Conservation (phyloP, 2,329 filamentous ascomycete species). For the Clonostachys solani region DNA sequence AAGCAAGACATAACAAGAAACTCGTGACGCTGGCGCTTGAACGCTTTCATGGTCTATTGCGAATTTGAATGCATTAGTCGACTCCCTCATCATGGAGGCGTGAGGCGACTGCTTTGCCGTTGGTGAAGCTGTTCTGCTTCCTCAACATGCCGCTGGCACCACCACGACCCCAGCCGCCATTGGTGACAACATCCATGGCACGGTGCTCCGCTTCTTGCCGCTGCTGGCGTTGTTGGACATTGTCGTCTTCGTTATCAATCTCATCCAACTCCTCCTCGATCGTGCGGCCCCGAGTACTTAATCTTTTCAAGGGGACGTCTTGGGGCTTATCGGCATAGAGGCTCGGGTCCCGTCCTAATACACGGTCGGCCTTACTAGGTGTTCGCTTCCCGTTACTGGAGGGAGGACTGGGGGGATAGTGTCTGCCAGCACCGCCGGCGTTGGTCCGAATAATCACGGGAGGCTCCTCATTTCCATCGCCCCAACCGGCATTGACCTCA, state of each 20-base stretch:
- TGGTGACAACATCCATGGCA: slow-evolving; percentile 36
- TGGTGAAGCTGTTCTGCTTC: slow-evolving; percentile 12
- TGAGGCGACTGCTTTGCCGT: neutral
- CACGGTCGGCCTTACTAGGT: slow-evolving; percentile 53
- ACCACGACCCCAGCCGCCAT: slow-evolving; percentile 30
- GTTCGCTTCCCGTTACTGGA: slow-evolving; percentile 22
- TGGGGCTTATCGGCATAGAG: slow-evolving; percentile 46
- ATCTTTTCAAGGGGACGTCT: slow-evolving; percentile 37
- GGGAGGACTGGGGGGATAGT: slow-evolving; percentile 11
- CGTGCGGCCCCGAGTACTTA: slow-evolving; percentile 39
- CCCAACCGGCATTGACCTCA: slow-evolving; percentile 67
- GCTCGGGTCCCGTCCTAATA: slow-evolving; percentile 53
- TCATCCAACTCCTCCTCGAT: slow-evolving; percentile 36
- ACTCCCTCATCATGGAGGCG: slow-evolving; percentile 21
- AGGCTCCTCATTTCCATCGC: slow-evolving; percentile 20
- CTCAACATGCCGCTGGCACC: slow-evolving; percentile 38
- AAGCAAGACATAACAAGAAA: too few relatives aligned
- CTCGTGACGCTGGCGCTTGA: too few relatives aligned
- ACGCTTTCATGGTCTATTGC: too few relatives aligned
- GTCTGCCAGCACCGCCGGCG: slow-evolving; percentile 13
- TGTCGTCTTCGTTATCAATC: slow-evolving; percentile 27
- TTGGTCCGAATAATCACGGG: slow-evolving; percentile 8
- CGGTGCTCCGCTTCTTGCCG: slow-evolving; percentile 37
- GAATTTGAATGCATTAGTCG: slow-evolving; percentile 14
- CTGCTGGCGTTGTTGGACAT: slow-evolving; percentile 23